Evolutionary conservation across 768 basidiomycete species (phyloP).

Genomic region (Pulveroboletus sp.): DNA sequence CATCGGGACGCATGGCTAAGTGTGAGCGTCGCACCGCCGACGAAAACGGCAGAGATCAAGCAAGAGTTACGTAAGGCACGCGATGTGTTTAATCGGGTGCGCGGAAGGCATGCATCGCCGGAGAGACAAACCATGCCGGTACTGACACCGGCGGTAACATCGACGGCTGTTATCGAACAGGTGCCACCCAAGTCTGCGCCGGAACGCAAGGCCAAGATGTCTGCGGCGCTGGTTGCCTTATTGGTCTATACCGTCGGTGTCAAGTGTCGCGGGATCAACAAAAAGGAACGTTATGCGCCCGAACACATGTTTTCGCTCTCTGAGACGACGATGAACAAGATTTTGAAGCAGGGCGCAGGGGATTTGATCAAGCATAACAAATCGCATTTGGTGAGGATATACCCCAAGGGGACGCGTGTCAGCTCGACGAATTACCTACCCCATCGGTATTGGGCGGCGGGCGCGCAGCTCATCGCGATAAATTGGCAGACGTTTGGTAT

Average conservation of each 20-base stretch:
- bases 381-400: constrained; percentile 79
- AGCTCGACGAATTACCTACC: constrained; percentile 87
- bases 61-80: constrained; percentile 39
- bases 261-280: constrained; percentile 88
- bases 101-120: constrained; percentile 26
- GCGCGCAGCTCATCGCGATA: constrained; percentile 86
- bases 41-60: constrained; percentile 32
- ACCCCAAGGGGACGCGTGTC: constrained; percentile 81
- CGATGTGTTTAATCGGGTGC: constrained; percentile 42
- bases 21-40: constrained; percentile 8
- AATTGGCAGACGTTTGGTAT: constrained; percentile 97
- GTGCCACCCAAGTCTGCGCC: constrained; percentile 14
- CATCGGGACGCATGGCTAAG: constrained; percentile 13
- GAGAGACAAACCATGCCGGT: constrained; percentile 16
- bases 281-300: constrained; percentile 79
- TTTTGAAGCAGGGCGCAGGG: constrained; percentile 62
- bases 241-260: constrained; percentile 95
- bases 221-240: constrained; percentile 64
- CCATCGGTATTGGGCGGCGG: constrained; percentile 85
- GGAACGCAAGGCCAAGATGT: constrained; percentile 62
- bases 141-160: constrained; percentile 8
- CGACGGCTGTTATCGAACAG: constrained; percentile 17
- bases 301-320: constrained; percentile 94
- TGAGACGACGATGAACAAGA: constrained; percentile 74
- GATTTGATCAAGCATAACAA: constrained; percentile 86